Evolutionary conservation across 2,329 filamentous ascomycete species (phyloP).

Genomic region (Dactylellina haptotyla): DNA sequence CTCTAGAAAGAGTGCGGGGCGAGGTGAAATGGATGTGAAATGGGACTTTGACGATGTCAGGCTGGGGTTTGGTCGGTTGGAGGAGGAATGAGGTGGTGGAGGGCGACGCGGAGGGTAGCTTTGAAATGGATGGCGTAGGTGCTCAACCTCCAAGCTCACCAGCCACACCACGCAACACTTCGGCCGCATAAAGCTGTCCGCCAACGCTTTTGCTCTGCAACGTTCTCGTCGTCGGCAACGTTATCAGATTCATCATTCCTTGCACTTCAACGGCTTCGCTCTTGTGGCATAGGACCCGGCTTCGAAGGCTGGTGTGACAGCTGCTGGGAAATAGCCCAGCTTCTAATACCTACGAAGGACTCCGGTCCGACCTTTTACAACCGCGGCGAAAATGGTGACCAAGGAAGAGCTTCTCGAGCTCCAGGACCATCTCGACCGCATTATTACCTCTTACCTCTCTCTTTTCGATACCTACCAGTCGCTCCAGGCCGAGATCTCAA

Average conservation of each 20-base stretch:
- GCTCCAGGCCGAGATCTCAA: constrained; percentile 61
- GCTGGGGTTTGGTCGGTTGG: constrained; percentile 11
- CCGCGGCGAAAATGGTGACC: constrained; percentile 22
- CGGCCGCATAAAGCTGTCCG: too few relatives aligned
- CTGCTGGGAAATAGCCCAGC: too few relatives aligned
- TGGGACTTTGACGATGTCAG: constrained; percentile 15
- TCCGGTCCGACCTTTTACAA: not conserved
- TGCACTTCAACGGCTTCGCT: not conserved
- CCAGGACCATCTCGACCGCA: constrained; percentile 60
- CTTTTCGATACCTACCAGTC: constrained; percentile 63
- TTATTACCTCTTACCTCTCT: constrained; percentile 63
- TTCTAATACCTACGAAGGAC: not conserved
- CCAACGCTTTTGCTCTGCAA: not conserved
- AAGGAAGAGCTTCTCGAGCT: constrained; percentile 56
- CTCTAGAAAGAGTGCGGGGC: constrained; percentile 5
- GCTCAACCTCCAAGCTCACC: constrained; percentile 23
- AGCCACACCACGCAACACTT: constrained; percentile 48
- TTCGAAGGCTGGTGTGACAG: not conserved
- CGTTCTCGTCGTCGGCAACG: not conserved
- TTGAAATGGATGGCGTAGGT: constrained; percentile 39
- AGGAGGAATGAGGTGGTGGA: constrained; percentile 28
- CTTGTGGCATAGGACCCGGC: not conserved
- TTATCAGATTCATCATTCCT: not conserved
- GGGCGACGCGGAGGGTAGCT: constrained; percentile 42
- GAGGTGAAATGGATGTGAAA: not conserved